Conservation (phyloP, 2,329 filamentous ascomycete species). For the Chaetothyriales sp. region DNA sequence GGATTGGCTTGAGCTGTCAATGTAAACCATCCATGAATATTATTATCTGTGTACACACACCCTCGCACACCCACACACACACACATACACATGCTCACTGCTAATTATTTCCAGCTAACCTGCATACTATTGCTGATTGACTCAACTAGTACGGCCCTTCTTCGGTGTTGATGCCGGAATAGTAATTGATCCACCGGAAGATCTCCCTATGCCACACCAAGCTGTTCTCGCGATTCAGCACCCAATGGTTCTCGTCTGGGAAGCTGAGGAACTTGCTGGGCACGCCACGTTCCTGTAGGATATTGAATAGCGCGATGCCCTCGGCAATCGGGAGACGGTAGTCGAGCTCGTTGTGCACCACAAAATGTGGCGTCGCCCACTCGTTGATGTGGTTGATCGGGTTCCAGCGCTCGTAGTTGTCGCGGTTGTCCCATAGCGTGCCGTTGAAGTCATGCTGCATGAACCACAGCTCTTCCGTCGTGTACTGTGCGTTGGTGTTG, state of each 20-base stretch:
- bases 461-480: constrained; percentile 38
- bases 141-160: background rate
- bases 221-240: constrained; percentile 76
- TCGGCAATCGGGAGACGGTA: constrained; percentile 73
- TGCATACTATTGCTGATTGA: no score
- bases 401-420: constrained; percentile 55
- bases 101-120: no score
- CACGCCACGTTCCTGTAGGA: constrained; percentile 57
- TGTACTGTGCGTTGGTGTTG: constrained; percentile 38
- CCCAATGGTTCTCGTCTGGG: constrained; percentile 57
- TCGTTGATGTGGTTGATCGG: constrained; percentile 46
- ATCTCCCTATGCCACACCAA: constrained; percentile 78
- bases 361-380: constrained; percentile 68
- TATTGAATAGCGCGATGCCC: constrained; percentile 65
- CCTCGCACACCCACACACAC: no score
- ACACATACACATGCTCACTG: no score
- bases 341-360: constrained; percentile 74
- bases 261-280: constrained; percentile 65
- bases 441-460: constrained; percentile 37
- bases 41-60: no score
- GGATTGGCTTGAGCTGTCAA: no score
- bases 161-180: constrained; percentile 22
- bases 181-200: constrained; percentile 52
- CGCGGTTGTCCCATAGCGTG: constrained; percentile 39
- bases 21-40: no score